Base-by-base conservation (phyloP, 768 basidiomycete genomes). In the Tricholoma hemisulphureum region DNA sequence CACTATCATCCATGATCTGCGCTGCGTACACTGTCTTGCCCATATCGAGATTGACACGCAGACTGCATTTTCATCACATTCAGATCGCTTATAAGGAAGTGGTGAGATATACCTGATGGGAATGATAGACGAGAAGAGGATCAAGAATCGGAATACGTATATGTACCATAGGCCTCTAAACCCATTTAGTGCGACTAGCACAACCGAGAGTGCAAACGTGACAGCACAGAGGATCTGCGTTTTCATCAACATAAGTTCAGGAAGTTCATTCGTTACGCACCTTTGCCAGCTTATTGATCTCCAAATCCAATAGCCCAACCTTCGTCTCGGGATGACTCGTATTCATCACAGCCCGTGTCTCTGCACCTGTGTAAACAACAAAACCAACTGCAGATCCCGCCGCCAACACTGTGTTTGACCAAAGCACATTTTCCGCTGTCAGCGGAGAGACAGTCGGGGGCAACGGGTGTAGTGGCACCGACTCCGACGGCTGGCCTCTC, bases 1-100 rank as follows among this genome's bases (percentile, higher is more conserved):
- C 93, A 45, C 64, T 68, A 74, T 98, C 97, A 52, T 84, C 88
- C 88, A 95, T 94, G 56, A 98, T 98, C 62, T 95, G 91, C 41
- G 91, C 88, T 0, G 93, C 95, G 65, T 99, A 99, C 41, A 98
- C 91, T 1, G 95, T 98, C 75, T 99, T 99, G 56, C 97, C 97
- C 95, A 99, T 98, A 71, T 99, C 97, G 53, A 99, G 82, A 65
- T 99, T 99, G 53, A 99, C 96, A n/a, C 97, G 91, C 55, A 99
- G 77, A 80, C 95, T 98, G 14, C 20, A 34, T 41, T 13, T 21
- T 32, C 55, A 16, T 63, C 35, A 10, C 8, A 3, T 41, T 35
- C 24, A 10, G 16, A 45, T 21, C 45, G 55, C 29, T n/a, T 41
- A 24, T 16, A 18, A 52, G 20, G 8, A 53, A 10, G 28, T 29